Evolutionary conservation across 1,284 basidiomycete genomes (phyloP), one percentile per base, ranked within the genome.

Genomic region (Meira miltonrushii): DNA sequence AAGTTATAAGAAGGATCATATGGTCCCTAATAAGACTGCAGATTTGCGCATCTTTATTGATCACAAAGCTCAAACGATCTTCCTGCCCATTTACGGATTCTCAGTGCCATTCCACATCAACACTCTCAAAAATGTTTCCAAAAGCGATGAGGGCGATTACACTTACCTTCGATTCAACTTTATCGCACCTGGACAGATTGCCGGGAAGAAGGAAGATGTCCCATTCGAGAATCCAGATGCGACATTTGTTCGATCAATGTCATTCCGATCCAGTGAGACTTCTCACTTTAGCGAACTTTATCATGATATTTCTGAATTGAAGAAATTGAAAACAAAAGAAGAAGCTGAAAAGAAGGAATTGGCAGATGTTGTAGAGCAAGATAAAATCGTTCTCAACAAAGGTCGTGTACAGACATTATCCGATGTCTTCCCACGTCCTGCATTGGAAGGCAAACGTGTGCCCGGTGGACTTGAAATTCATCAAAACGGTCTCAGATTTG

Each of bases 181-280:
- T 82, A 92, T 97, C 78, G 95, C 93, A 0, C 95, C 95, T 0
- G 95, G 95, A 51, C 93, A 97, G 78, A 86, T 97, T 50, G 89
- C 92, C 0, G 95, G 95, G 41, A 96, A 95, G 82, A 98, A 99
- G 81, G 95, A 99, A 77, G 95, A 99, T 69, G 96, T 92, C 87
- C 95, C 95, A 0, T 98, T 98, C 71, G 94, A 98, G 79, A 90
- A 97, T 77, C 92, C 94, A 1, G 90, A 95, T 65, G 88, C 94
- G 0, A 97, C 92, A 2, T 99, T 98, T 74, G 88, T 98, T 70
- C 90, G 93, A 55, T 96, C 92, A 4, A 85, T 95, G 63, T 92
- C 91, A 0, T 98, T 94, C 80, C 88, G 94, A 51, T 94, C 91
- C 2, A 84, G 87, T 12, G 93, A 98, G 72, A 85, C 85, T 15